Percentiles rank a stretch among this genome's conserved stretches.
Conservation (phyloP, 2,329 filamentous ascomycete species). For the Alternaria solani region DNA sequence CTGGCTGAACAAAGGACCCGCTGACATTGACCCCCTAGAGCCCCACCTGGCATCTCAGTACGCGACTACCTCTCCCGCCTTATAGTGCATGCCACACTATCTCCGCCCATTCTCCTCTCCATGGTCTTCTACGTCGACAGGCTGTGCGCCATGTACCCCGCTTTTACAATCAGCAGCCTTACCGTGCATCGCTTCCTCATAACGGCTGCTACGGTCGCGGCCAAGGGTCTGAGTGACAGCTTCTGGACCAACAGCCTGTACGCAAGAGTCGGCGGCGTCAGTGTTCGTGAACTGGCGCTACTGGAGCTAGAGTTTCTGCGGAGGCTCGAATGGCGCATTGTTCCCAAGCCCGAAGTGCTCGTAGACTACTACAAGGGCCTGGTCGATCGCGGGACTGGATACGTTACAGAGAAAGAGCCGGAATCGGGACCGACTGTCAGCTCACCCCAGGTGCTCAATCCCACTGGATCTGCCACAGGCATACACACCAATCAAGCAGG, state of each 20-base stretch:
- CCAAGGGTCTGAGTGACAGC: conserved; percentile 93
- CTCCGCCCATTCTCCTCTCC: conserved; percentile 90
- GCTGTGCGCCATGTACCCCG: conserved; percentile 87
- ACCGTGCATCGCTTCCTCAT: conserved; percentile 98
- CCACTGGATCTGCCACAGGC: conserved; percentile 32
- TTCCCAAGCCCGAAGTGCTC: conserved; percentile 91
- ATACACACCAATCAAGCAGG: conserved; percentile 32
- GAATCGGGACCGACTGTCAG: conserved; percentile 22
- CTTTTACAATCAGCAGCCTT: conserved; percentile 94
- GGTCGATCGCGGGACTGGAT: conserved; percentile 72
- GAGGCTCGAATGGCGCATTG: conserved; percentile 94
- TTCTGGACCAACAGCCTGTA: conserved; percentile 99
- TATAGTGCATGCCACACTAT: conserved; percentile 91
- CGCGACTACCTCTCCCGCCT: conserved; percentile 91
- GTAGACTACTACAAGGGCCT: conserved; percentile 92
- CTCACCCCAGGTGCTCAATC: conserved; percentile 16
- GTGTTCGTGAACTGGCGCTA: conserved; percentile 85
- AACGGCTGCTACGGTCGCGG: conserved; percentile 91
- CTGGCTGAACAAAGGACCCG: background rate
- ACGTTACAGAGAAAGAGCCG: conserved; percentile 56
- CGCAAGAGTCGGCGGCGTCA: conserved; percentile 90
- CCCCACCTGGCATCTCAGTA: conserved; percentile 91
- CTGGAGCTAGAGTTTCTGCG: conserved; percentile 94
- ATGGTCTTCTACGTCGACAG: conserved; percentile 99
- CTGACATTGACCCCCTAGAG: conserved; percentile 50